These are phyloP conservation scores for Verruconis gallopava DNA, from an alignment of 2,329 filamentous ascomycete genomes.

Conservation along the genomic window DNA sequence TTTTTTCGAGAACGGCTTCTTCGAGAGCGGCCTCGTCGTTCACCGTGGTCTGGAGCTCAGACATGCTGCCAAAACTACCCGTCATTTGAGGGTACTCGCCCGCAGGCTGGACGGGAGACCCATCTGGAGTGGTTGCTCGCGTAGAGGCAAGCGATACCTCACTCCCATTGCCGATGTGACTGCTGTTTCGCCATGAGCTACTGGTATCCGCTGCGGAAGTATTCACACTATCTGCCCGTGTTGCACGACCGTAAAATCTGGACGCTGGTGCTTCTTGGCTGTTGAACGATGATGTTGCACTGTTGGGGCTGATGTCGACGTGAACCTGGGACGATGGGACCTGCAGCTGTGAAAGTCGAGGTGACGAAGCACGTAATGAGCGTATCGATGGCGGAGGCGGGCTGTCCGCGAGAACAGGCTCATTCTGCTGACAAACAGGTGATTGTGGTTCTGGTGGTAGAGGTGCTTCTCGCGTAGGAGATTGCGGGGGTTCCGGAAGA, in stretches of 20 bases:
- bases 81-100: slow-evolving; percentile 42
- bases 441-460: neutral
- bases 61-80: slow-evolving; percentile 51
- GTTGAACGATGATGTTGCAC: slow-evolving; percentile 17
- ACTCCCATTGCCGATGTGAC: slow-evolving; percentile 68
- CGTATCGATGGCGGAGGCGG: slow-evolving; percentile 28
- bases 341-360: slow-evolving; percentile 19
- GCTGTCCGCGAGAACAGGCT: slow-evolving; percentile 18
- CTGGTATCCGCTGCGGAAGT: slow-evolving; percentile 66
- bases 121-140: slow-evolving; percentile 74
- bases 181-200: slow-evolving; percentile 60
- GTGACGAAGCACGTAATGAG: slow-evolving; percentile 37
- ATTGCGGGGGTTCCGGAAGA: neutral
- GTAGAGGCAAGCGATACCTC: slow-evolving; percentile 68
- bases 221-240: slow-evolving; percentile 49
- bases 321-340: slow-evolving; percentile 18
- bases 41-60: slow-evolving; percentile 49
- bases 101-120: slow-evolving; percentile 38
- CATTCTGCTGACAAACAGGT: slow-evolving; percentile 11
- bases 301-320: slow-evolving; percentile 13
- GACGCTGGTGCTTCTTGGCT: slow-evolving; percentile 24
- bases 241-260: slow-evolving; percentile 18
- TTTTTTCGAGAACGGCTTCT: slow-evolving; percentile 76
- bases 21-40: slow-evolving; percentile 72
- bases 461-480: neutral